phyloP scores from a whole-genome alignment of 2,329 filamentous ascomycete genomes.

The Penicillium thymicola region DNA sequence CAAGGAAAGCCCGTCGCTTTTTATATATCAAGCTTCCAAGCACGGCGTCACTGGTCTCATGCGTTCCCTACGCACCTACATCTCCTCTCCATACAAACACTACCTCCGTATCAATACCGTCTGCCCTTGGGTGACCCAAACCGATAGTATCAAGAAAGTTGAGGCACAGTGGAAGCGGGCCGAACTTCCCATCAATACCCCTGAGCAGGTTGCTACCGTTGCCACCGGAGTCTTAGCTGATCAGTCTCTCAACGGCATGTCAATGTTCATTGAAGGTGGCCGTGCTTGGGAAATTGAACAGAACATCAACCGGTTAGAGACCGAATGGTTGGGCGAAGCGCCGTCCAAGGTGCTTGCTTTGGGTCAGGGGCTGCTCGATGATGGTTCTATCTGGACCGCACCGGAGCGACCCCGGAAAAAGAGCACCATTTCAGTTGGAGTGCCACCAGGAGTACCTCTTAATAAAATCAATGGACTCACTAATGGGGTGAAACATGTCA shows the following conservation, averaged over 20 bases:
- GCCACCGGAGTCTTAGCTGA: slow-evolving; percentile 39
- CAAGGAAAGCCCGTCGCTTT: slow-evolving; percentile 47
- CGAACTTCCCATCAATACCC: slow-evolving; percentile 40
- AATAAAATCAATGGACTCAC: slow-evolving; percentile 16
- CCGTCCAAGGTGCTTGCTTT: slow-evolving; percentile 33
- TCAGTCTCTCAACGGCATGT: slow-evolving; percentile 34
- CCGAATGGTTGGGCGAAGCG: slow-evolving; percentile 45
- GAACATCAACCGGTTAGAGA: slow-evolving; percentile 41
- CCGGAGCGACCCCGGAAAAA: slow-evolving; percentile 12
- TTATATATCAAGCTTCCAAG: slow-evolving; percentile 49
- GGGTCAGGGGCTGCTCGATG: slow-evolving; percentile 35
- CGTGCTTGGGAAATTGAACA: slow-evolving; percentile 46
- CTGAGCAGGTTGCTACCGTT: slow-evolving; percentile 41
- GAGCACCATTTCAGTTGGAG: slow-evolving; percentile 19
- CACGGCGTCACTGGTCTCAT: slow-evolving; percentile 53
- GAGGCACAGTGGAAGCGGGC: slow-evolving; percentile 37
- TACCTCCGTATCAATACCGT: slow-evolving; percentile 46
- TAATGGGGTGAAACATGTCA: slow-evolving; percentile 3
- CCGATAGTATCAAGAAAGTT: slow-evolving; percentile 36
- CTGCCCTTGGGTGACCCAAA: slow-evolving; percentile 46
- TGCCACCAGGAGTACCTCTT: slow-evolving; percentile 18
- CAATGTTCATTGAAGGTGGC: slow-evolving; percentile 45
- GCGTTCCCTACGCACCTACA: slow-evolving; percentile 43
- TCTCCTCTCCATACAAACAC: slow-evolving; percentile 32
- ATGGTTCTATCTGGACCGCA: slow-evolving; percentile 25